These are phyloP conservation scores for Aegle marmelos DNA, from an alignment of 345 rosid genomes.

Conservation along the genomic window DNA sequence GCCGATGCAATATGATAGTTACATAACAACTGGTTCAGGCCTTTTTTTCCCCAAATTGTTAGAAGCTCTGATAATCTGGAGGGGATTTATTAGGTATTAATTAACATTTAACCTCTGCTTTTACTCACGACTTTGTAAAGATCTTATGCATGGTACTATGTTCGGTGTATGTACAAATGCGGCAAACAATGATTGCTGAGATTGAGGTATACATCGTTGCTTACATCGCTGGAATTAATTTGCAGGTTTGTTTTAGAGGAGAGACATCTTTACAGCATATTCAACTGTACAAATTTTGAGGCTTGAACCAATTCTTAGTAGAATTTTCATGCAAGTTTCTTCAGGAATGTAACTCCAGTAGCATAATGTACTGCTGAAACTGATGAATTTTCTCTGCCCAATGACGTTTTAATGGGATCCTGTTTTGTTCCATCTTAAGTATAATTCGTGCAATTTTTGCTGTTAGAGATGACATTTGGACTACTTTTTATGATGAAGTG, in stretches of 20 bases:
- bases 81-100: slow-evolving; percentile 24
- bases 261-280: slow-evolving; percentile 11
- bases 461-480: too few relatives aligned
- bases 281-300: slow-evolving; percentile 33
- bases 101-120: not conserved
- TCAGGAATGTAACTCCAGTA: not conserved
- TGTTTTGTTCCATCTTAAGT: not conserved
- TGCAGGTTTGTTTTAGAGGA: slow-evolving; percentile 25
- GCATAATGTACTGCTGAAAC: not conserved
- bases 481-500: not conserved
- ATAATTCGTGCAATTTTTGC: not conserved
- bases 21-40: slow-evolving; percentile 14
- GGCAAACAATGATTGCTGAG: not conserved
- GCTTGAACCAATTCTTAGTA: slow-evolving; percentile 25
- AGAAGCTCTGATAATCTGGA: slow-evolving; percentile 16
- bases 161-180: not conserved
- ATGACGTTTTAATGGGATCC: not conserved
- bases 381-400: not conserved
- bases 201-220: not conserved
- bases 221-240: not conserved
- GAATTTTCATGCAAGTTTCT: not conserved
- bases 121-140: not conserved
- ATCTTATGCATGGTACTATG: not conserved
- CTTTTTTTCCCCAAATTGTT: not conserved
- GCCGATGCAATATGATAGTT: not conserved